phyloP scores from a whole-genome alignment of 441 rosid species.

The Adansonia rubrostipa region DNA sequence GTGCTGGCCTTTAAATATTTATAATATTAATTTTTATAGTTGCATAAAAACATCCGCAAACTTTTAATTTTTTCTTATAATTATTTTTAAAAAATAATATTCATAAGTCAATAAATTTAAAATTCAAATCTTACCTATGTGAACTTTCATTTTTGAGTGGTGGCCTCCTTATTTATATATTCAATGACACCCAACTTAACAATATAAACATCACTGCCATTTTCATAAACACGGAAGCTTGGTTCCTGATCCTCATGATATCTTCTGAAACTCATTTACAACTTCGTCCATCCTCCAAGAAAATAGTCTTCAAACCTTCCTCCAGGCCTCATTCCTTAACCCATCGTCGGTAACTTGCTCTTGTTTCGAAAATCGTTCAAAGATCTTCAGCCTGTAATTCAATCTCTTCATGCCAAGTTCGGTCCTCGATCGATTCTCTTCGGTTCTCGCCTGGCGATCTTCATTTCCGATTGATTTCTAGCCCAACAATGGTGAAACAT shows the following conservation, averaged over 20 bases:
- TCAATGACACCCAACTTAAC: not conserved
- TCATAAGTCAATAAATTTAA: no score
- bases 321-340: conserved; percentile 24
- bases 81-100: no score
- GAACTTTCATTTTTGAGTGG: no score
- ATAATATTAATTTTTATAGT: no score
- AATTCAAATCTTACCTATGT: no score
- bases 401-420: conserved; percentile 30
- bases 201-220: not conserved
- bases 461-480: not conserved
- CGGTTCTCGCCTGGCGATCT: not conserved
- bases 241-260: not conserved
- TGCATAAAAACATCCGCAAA: no score
- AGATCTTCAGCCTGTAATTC: conserved; percentile 2
- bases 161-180: not conserved
- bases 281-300: conserved; percentile 12
- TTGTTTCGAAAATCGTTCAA: conserved; percentile 19
- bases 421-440: conserved; percentile 37
- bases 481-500: conserved; percentile 4
- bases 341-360: conserved; percentile 15
- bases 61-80: no score
- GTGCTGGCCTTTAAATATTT: no score
- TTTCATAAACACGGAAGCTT: not conserved
- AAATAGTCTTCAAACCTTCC: conserved; percentile 18
- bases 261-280: conserved; percentile 2